Conservation (phyloP, 169 alveolate species). For the Plasmodium malariae region DNA sequence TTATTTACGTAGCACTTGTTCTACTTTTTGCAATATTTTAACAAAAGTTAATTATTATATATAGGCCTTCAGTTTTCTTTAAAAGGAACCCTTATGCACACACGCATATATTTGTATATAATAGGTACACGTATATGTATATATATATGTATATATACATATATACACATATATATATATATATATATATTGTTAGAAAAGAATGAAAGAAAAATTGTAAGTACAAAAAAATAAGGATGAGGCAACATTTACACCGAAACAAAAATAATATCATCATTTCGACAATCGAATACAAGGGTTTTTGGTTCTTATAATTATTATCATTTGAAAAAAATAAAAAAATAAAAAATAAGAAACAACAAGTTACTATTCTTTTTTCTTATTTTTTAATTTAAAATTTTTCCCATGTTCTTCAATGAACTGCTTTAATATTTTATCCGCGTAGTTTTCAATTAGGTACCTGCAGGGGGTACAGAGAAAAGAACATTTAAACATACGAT, state of each 20-base stretch:
- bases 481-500: neutral
- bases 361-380: too few species aligned
- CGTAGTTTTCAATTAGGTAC: constrained; percentile 17
- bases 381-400: constrained; percentile 15
- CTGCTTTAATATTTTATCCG: constrained; percentile 18
- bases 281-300: neutral
- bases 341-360: neutral
- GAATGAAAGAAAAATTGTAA: neutral
- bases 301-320: neutral
- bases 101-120: too few species aligned
- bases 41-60: too few species aligned
- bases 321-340: neutral
- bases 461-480: neutral
- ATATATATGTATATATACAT: too few species aligned
- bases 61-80: too few species aligned
- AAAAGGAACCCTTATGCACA: too few species aligned
- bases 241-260: neutral
- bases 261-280: neutral
- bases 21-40: too few species aligned
- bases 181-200: neutral
- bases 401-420: constrained; percentile 32
- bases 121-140: too few species aligned
- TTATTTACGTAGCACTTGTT: too few species aligned
- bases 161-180: neutral
- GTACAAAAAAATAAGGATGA: too few species aligned